These are phyloP conservation scores for Akanthomyces uredinophilus DNA, from an alignment of 2,329 filamentous ascomycete genomes.

Conservation along the genomic window DNA sequence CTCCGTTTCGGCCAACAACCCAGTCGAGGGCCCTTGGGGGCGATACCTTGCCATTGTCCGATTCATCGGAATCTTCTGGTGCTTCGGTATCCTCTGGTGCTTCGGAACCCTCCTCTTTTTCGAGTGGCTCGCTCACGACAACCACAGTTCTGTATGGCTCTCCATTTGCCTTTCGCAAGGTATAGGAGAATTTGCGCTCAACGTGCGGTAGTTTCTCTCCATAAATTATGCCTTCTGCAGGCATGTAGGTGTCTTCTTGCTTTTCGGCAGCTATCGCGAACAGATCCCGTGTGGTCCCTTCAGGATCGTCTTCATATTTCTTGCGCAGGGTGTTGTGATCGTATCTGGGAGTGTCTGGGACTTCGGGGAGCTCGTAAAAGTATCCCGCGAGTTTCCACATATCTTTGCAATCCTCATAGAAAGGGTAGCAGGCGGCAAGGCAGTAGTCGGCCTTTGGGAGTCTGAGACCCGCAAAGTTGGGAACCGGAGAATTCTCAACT, in stretches of 20 bases:
- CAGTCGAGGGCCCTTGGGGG: background rate
- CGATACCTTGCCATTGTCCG: background rate
- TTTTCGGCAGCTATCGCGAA: background rate
- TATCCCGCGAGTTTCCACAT: background rate
- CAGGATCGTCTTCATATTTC: background rate
- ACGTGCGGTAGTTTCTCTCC: background rate
- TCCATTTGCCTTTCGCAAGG: background rate
- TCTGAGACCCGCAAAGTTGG: background rate
- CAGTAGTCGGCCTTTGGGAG: background rate
- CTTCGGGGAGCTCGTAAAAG: background rate
- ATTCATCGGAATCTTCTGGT: background rate
- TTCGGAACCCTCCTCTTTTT: background rate
- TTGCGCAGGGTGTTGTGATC: background rate
- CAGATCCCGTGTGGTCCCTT: background rate
- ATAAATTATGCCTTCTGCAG: background rate
- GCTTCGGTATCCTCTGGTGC: background rate
- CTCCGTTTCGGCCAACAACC: background rate
- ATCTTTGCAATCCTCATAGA: background rate
- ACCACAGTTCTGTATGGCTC: background rate
- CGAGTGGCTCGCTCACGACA: background rate
- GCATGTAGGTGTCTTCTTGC: background rate
- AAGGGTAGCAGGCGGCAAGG: background rate
- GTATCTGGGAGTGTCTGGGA: background rate
- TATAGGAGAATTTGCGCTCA: background rate
- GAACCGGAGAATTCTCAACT: background rate